Percentiles rank a stretch among this genome's conserved stretches.
Conservation (phyloP, 805 yeast species). For the Hanseniaspora thailandica region DNA sequence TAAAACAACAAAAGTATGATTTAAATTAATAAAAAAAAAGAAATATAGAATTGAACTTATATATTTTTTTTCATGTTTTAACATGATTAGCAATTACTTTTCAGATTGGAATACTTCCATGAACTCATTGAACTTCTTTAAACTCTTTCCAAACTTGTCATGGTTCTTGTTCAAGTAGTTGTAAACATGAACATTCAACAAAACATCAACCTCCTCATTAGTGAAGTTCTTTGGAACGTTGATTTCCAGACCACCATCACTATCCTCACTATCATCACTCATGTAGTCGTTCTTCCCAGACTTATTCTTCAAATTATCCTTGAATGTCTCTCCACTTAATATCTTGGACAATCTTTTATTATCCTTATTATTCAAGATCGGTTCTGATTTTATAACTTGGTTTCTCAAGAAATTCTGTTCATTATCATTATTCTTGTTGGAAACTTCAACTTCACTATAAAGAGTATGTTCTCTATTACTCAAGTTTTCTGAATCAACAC, state of each 20-base stretch:
- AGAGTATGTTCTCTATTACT: background rate
- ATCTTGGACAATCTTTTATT: background rate
- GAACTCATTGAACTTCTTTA: constrained; percentile 3
- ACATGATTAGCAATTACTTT: background rate
- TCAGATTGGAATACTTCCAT: constrained; percentile 2
- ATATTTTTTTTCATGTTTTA: background rate
- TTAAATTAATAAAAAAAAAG: constrained; percentile 3
- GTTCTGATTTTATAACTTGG: background rate
- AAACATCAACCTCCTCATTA: constrained; percentile 2
- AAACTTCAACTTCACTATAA: background rate
- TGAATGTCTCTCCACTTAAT: constrained; percentile 5
- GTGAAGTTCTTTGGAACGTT: constrained; percentile 11
- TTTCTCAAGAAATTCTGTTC: background rate
- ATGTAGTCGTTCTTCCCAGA: background rate
- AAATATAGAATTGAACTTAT: background rate
- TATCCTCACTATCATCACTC: constrained; percentile 3
- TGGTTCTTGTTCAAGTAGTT: constrained; percentile 5
- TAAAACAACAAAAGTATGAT: constrained; percentile 20
- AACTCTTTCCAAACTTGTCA: background rate
- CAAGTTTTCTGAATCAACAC: background rate
- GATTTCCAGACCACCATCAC: constrained; percentile 11
- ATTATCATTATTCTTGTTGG: background rate
- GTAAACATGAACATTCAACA: constrained; percentile 6
- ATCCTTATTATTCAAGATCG: background rate
- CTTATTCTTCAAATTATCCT: background rate